Evolutionary conservation across 2,329 filamentous ascomycete species (phyloP).

Genomic region (Phialemoniopsis sp.): DNA sequence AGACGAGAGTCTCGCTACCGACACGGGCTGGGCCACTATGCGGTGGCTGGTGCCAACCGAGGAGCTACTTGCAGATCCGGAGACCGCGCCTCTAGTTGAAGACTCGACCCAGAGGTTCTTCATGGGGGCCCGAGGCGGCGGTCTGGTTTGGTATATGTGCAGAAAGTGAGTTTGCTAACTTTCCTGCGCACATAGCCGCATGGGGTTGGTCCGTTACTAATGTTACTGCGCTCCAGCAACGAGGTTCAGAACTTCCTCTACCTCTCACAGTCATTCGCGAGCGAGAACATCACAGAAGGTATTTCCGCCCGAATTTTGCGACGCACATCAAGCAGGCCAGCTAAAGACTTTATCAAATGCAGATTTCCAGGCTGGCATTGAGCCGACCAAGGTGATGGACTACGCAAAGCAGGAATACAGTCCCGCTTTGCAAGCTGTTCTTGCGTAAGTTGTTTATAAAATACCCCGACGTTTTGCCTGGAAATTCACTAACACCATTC

Average conservation of each 20-base stretch:
- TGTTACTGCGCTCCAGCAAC: conserved; percentile 43
- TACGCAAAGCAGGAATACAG: no score
- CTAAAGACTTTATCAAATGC: not conserved
- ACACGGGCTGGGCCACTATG: conserved; percentile 52
- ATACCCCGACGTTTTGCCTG: conserved; percentile 27
- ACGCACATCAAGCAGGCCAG: not conserved
- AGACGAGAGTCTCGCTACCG: conserved; percentile 24
- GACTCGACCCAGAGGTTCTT: no score
- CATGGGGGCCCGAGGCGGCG: no score
- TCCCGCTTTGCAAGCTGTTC: not conserved
- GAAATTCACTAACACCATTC: conserved; percentile 21
- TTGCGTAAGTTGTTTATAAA: conserved; percentile 16
- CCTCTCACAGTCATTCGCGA: conserved; percentile 35
- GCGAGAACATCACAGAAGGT: conserved; percentile 18
- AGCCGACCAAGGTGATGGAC: no score
- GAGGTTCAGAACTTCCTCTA: conserved; percentile 42
- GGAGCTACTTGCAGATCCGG: conserved; percentile 22
- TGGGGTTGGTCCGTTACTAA: conserved; percentile 35
- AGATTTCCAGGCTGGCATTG: not conserved
- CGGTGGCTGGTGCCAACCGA: conserved; percentile 46
- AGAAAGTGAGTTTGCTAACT: no score
- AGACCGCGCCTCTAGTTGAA: conserved; percentile 23
- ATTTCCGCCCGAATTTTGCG: conserved; percentile 4
- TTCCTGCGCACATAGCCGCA: conserved; percentile 12
- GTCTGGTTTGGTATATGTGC: no score